Percentiles rank a stretch among this genome's conserved stretches.
Conservation (phyloP, 495 filamentous ascomycete genomes). For the Penicillium desertorum region DNA sequence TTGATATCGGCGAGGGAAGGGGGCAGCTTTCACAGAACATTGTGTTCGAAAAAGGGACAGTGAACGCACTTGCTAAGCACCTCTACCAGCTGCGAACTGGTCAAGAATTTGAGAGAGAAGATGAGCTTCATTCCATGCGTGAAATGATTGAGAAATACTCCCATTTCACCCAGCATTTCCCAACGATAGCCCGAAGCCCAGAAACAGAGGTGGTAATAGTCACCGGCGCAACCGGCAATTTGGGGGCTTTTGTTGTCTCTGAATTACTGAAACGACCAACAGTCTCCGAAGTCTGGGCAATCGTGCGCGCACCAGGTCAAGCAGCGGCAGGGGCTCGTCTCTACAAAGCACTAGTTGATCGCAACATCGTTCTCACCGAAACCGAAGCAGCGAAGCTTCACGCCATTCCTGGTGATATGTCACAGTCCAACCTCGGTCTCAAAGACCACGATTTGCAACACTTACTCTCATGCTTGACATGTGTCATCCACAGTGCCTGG, state of each 20-base stretch:
- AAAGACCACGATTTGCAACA: slow-evolving; percentile 32
- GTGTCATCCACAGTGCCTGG: slow-evolving; percentile 66
- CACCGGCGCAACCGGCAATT: slow-evolving; percentile 62
- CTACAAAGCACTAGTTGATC: slow-evolving; percentile 22
- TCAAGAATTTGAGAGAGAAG: slow-evolving; percentile 22
- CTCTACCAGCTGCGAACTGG: slow-evolving; percentile 29
- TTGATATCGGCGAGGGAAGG: slow-evolving; percentile 31
- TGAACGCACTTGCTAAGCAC: slow-evolving; percentile 35
- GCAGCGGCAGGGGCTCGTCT: slow-evolving; percentile 26
- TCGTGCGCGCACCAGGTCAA: slow-evolving; percentile 52
- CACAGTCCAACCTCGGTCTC: slow-evolving; percentile 48
- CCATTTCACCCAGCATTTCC: slow-evolving; percentile 36
- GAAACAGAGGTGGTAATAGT: slow-evolving; percentile 33
- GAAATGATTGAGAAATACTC: slow-evolving; percentile 44
- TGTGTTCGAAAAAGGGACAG: slow-evolving; percentile 48
- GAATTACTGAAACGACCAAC: slow-evolving; percentile 32
- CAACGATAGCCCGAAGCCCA: slow-evolving; percentile 17
- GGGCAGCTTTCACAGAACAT: slow-evolving; percentile 45
- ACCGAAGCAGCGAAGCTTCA: slow-evolving; percentile 22
- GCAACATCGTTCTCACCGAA: slow-evolving; percentile 22
- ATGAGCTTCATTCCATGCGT: slow-evolving; percentile 32
- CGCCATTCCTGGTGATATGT: slow-evolving; percentile 29
- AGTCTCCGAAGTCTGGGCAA: slow-evolving; percentile 52
- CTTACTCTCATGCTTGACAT: slow-evolving; percentile 44
- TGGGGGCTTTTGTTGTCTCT: slow-evolving; percentile 58